Conservation (phyloP, 78 protist species). For the Goniomonas avonlea region DNA sequence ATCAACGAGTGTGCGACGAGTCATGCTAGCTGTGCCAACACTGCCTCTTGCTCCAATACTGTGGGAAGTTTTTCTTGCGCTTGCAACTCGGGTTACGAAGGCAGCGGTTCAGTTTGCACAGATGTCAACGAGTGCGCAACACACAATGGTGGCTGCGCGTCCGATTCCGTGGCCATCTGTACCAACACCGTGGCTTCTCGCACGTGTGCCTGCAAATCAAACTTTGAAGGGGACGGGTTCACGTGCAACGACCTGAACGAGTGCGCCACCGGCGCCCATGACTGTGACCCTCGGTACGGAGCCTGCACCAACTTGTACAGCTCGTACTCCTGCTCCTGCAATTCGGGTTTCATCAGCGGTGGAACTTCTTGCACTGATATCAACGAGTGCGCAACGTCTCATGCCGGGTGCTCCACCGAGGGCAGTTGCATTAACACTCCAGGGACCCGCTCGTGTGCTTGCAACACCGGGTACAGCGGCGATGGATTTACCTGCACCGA, state of each 20-base stretch:
- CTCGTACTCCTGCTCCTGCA: constrained; percentile 11
- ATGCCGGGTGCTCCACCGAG: not conserved
- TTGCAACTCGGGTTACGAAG: not conserved
- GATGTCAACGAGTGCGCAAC: not conserved
- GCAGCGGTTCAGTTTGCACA: not conserved
- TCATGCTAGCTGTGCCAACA: no score
- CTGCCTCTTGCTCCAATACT: no score
- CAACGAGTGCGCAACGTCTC: not conserved
- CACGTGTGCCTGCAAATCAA: not conserved
- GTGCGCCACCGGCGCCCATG: constrained; percentile 2
- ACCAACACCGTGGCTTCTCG: not conserved
- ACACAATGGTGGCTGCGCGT: not conserved
- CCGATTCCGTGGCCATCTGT: not conserved
- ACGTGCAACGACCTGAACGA: constrained; percentile 28
- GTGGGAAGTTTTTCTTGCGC: constrained; percentile 2
- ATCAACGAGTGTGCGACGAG: not conserved
- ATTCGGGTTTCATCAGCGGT: not conserved
- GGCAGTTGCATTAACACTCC: not conserved
- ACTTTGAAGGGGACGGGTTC: not conserved
- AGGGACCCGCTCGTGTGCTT: not conserved
- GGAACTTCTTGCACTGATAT: not conserved
- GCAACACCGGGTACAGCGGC: not conserved
- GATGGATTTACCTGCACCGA: constrained; percentile 12
- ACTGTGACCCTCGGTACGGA: constrained; percentile 26
- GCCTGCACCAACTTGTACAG: constrained; percentile 20